These are phyloP conservation scores for Leishmania martiniquensis DNA, from an alignment of 208 protist genomes.

Conservation along the genomic window DNA sequence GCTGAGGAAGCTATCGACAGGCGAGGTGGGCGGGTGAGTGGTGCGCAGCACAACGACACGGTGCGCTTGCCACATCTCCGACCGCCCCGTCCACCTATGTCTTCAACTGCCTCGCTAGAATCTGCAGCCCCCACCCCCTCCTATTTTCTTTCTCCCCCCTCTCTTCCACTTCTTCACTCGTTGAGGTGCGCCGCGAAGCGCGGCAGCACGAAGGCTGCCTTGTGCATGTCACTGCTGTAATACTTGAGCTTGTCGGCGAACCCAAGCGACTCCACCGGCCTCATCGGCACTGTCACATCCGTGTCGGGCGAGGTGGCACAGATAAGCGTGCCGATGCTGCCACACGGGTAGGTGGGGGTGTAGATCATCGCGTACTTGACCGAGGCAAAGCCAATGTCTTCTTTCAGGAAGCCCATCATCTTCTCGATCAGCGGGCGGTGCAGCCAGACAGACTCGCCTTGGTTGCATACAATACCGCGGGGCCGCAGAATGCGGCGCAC, in stretches of 20 bases:
- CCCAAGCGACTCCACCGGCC: slow-evolving; percentile 64
- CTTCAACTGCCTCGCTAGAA: too few relatives aligned
- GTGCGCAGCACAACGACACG: background rate
- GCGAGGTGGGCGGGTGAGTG: background rate
- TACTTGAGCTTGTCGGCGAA: slow-evolving; percentile 85
- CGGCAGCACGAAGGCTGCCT: slow-evolving; percentile 82
- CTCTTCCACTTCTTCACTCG: slow-evolving; percentile 16
- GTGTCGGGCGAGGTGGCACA: slow-evolving; percentile 73
- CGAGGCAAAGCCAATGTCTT: slow-evolving; percentile 76
- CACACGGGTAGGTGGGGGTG: slow-evolving; percentile 95
- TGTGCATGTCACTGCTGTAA: slow-evolving; percentile 86
- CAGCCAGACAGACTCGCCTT: slow-evolving; percentile 93
- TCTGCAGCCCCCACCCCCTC: background rate
- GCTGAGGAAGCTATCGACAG: background rate
- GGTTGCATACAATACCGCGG: slow-evolving; percentile 88
- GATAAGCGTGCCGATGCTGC: slow-evolving; percentile 90
- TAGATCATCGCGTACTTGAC: slow-evolving; percentile 94
- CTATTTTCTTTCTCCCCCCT: background rate
- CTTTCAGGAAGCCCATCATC: slow-evolving; percentile 81
- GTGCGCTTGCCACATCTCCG: background rate
- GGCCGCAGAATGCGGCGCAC: slow-evolving; percentile 81
- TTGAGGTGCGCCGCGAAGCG: slow-evolving; percentile 80
- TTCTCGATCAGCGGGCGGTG: slow-evolving; percentile 92
- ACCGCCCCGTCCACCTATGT: background rate
- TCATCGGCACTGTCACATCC: slow-evolving; percentile 59